Conservation (phyloP, 805 yeast species). For the Debaryomyces maramus region DNA sequence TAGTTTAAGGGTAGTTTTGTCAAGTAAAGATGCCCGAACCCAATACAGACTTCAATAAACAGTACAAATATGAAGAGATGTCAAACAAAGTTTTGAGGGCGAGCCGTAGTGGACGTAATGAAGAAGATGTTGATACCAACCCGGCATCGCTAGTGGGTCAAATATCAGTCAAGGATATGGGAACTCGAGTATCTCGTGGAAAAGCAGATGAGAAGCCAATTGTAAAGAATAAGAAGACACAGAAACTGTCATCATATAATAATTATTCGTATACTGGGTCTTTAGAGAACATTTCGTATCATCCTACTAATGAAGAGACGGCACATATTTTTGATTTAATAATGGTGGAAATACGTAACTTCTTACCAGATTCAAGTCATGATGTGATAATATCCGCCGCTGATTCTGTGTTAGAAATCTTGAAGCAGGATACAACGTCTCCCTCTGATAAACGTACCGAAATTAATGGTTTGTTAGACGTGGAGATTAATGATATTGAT, state of each 20-base stretch:
- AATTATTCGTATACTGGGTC: constrained; percentile 12
- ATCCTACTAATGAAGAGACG: constrained; percentile 59
- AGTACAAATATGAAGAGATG: constrained; percentile 69
- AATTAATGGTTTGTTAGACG: constrained; percentile 49
- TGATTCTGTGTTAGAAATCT: constrained; percentile 57
- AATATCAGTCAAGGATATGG: constrained; percentile 71
- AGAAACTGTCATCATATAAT: constrained; percentile 8
- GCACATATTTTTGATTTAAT: constrained; percentile 53
- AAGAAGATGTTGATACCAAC: constrained; percentile 48
- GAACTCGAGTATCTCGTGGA: constrained; percentile 39
- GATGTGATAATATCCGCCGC: constrained; percentile 70
- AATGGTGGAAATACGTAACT: constrained; percentile 56
- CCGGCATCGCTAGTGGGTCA: constrained; percentile 76
- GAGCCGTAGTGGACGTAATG: constrained; percentile 40
- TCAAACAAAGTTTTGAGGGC: constrained; percentile 65
- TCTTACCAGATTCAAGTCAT: constrained; percentile 74
- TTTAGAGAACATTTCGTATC: constrained; percentile 56
- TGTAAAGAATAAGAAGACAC: constrained; percentile 6
- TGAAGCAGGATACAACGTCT: constrained; percentile 47
- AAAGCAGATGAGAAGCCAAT: constrained; percentile 13
- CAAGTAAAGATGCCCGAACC: background rate
- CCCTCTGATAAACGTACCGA: constrained; percentile 48
- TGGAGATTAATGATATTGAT: constrained; percentile 38
- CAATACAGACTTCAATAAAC: constrained; percentile 5
- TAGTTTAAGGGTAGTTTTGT: too few relatives aligned